Evolutionary conservation across 2,329 filamentous ascomycete species (phyloP).

Genomic region (Beauveria brongniartii): DNA sequence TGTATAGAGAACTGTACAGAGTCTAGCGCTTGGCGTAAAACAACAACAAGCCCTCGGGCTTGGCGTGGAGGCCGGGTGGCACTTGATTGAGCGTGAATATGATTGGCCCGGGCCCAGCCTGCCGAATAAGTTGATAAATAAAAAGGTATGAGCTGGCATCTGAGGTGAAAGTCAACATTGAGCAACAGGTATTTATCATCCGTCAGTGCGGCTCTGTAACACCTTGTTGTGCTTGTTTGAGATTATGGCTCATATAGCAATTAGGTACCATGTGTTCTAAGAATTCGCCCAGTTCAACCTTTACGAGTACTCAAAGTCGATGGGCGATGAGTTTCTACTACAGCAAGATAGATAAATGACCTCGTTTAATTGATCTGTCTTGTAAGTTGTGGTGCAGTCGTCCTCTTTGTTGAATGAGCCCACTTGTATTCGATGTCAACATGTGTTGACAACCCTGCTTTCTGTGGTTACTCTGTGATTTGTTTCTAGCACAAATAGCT

Average conservation of each 20-base stretch:
- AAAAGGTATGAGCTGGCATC: background rate
- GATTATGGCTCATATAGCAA: no score
- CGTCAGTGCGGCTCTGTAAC: no score
- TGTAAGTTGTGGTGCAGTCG: background rate
- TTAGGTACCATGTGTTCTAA: no score
- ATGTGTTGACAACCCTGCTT: background rate
- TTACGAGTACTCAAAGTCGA: background rate
- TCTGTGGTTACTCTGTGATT: background rate
- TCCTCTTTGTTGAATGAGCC: background rate
- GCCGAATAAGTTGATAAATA: background rate
- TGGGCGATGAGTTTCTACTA: background rate
- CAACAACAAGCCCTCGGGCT: constrained; percentile 3
- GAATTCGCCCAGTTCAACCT: no score
- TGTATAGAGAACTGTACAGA: background rate
- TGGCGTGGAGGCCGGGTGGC: background rate
- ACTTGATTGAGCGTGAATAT: background rate
- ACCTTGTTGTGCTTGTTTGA: no score
- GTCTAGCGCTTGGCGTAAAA: background rate
- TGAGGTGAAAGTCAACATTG: background rate
- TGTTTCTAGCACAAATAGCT: background rate
- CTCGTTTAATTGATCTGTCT: background rate
- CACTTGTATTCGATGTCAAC: no score
- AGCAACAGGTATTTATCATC: no score
- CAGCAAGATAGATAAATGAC: no score
- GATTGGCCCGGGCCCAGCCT: background rate